phyloP scores from a whole-genome alignment of 106 monocot species.

The Chionographis japonica region DNA sequence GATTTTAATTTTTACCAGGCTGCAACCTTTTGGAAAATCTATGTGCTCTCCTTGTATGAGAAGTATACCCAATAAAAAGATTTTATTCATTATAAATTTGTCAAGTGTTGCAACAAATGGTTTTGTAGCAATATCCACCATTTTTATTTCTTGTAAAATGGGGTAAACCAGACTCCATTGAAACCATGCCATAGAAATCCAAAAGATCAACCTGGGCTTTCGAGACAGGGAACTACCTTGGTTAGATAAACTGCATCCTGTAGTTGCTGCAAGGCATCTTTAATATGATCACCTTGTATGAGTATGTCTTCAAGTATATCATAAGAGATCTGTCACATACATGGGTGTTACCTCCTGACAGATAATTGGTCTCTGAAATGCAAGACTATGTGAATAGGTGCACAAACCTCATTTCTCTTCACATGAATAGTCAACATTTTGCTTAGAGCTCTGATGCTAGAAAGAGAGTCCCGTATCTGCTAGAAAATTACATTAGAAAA shows the following conservation, averaged over 20 bases:
- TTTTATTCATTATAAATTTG: too few species aligned
- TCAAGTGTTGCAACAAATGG: too few species aligned
- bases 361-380: not conserved
- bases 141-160: too few species aligned
- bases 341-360: not conserved
- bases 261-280: slow-evolving; percentile 70
- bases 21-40: too few species aligned
- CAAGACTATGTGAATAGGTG: not conserved
- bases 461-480: slow-evolving; percentile 76
- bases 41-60: too few species aligned
- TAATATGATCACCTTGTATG: slow-evolving; percentile 80
- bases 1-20: too few species aligned
- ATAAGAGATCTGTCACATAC: slow-evolving; percentile 51
- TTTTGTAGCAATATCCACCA: too few species aligned
- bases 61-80: too few species aligned
- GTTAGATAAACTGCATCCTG: slow-evolving; percentile 87
- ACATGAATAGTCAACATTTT: slow-evolving; percentile 73
- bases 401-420: slow-evolving; percentile 80
- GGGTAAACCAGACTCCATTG: not conserved
- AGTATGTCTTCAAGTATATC: slow-evolving; percentile 83
- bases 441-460: slow-evolving; percentile 68
- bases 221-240: slow-evolving; percentile 41
- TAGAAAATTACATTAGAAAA: slow-evolving; percentile 2
- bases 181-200: not conserved
- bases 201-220: not conserved